phyloP scores from a whole-genome alignment of 768 basidiomycete genomes.

The Xerocomellus intermedius region DNA sequence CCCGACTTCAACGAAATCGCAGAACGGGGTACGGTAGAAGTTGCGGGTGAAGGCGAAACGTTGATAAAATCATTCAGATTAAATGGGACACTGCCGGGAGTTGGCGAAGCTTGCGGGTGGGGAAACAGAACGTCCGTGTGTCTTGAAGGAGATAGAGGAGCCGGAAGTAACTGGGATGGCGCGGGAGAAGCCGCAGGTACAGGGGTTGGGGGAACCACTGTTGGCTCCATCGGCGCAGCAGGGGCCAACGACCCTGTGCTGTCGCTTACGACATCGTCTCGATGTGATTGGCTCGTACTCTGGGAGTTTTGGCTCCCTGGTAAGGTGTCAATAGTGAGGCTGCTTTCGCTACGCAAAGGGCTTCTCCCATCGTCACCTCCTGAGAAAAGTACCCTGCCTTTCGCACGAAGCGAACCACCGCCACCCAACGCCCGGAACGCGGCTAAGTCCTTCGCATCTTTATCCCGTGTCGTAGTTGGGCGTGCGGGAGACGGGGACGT shows the following conservation, averaged over 20 bases:
- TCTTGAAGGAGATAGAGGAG: constrained; percentile 25
- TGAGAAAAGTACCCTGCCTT: constrained; percentile 72
- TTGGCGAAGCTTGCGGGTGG: constrained; percentile 36
- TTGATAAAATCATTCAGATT: constrained; percentile 73
- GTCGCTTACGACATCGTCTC: constrained; percentile 16
- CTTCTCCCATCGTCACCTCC: constrained; percentile 33
- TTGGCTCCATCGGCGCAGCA: constrained; percentile 30
- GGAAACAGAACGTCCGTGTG: constrained; percentile 17
- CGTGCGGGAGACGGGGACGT: constrained; percentile 82
- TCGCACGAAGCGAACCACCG: constrained; percentile 46
- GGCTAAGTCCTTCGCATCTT: constrained; percentile 50
- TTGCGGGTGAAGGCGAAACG: constrained; percentile 62
- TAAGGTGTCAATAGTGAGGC: constrained; percentile 23
- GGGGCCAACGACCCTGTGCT: constrained; percentile 21
- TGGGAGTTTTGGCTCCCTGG: constrained; percentile 29
- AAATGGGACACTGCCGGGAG: constrained; percentile 43
- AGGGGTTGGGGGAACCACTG: constrained; percentile 35
- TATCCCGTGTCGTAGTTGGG: constrained; percentile 44
- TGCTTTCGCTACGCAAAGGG: constrained; percentile 29
- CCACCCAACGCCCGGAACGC: constrained; percentile 59
- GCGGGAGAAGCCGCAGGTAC: constrained; percentile 24
- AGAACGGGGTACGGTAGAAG: constrained; percentile 32
- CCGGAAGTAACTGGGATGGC: constrained; percentile 25
- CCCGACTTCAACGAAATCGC: constrained; percentile 32
- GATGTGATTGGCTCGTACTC: constrained; percentile 16